phyloP scores from a whole-genome alignment of 1,139 yeast species.

The Geotrichum klebahnii region DNA sequence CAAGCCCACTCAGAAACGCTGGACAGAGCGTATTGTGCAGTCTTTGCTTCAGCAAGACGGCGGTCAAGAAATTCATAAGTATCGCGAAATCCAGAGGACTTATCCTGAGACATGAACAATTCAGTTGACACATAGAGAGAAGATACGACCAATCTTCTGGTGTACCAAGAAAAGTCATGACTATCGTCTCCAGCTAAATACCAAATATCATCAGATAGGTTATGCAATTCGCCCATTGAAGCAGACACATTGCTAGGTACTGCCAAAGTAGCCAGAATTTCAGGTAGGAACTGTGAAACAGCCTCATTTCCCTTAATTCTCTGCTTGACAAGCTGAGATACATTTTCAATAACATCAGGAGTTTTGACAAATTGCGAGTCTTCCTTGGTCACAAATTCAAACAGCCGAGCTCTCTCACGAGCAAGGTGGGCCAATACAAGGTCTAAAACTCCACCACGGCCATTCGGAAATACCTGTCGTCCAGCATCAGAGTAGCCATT shows the following conservation, averaged over 20 bases:
- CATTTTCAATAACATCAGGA: conserved; percentile 28
- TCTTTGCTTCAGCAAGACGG: conserved; percentile 53
- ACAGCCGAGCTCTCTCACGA: conserved; percentile 42
- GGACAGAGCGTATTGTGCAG: conserved; percentile 56
- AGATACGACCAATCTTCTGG: conserved; percentile 71
- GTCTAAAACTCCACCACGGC: conserved; percentile 47
- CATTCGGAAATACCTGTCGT: conserved; percentile 54
- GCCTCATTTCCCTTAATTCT: conserved; percentile 64
- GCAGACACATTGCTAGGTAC: conserved; percentile 50
- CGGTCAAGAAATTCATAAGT: conserved; percentile 65
- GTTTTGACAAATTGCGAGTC: conserved; percentile 9
- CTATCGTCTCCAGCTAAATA: conserved; percentile 75
- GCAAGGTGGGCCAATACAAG: conserved; percentile 64
- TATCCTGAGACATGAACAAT: conserved; percentile 74
- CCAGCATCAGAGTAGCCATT: conserved; percentile 65
- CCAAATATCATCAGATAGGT: conserved; percentile 76
- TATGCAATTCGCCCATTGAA: conserved; percentile 64
- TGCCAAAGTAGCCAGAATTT: conserved; percentile 54
- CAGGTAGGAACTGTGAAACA: conserved; percentile 38
- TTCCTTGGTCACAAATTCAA: conserved; percentile 26
- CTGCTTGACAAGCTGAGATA: conserved; percentile 51
- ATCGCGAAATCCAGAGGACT: conserved; percentile 50
- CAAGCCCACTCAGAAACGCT: conserved; percentile 69
- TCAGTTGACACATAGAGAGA: conserved; percentile 68
- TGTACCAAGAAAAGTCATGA: conserved; percentile 89